Evolutionary conservation across 352 stramenopile genomes (phyloP).

Genomic region (Aphanomyces astaci): DNA sequence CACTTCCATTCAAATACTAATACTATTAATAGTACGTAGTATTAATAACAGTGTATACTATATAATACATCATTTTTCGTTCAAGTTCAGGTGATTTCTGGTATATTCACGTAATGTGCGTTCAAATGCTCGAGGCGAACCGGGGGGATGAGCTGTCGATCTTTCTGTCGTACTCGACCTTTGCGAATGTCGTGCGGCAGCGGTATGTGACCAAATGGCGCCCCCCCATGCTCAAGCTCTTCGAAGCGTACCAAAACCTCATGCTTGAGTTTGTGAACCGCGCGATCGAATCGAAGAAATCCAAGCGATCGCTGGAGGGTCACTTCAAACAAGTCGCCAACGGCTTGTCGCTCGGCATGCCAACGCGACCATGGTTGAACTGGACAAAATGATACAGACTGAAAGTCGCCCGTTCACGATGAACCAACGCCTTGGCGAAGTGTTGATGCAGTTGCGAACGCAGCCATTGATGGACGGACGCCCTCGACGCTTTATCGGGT

Average conservation of each 20-base stretch:
- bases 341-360: background rate
- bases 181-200: too few species aligned
- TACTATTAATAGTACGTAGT: too few species aligned
- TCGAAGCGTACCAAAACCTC: background rate
- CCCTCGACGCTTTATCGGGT: background rate
- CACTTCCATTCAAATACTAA: too few species aligned
- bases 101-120: too few species aligned
- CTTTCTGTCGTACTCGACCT: too few species aligned
- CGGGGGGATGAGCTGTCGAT: too few species aligned
- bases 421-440: background rate
- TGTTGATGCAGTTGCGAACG: background rate
- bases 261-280: background rate
- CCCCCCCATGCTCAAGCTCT: background rate
- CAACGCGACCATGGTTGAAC: background rate
- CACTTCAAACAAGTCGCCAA: background rate
- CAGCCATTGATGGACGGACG: background rate
- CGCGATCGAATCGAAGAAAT: background rate
- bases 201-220: slow-evolving; percentile 4
- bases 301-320: background rate
- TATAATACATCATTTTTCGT: too few species aligned
- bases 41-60: too few species aligned
- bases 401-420: slow-evolving; percentile 2
- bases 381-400: background rate
- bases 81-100: too few species aligned
- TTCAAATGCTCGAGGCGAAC: too few species aligned